Evolutionary conservation across 2,329 filamentous ascomycete species (phyloP).

Genomic region (Calonectria leucothoes): DNA sequence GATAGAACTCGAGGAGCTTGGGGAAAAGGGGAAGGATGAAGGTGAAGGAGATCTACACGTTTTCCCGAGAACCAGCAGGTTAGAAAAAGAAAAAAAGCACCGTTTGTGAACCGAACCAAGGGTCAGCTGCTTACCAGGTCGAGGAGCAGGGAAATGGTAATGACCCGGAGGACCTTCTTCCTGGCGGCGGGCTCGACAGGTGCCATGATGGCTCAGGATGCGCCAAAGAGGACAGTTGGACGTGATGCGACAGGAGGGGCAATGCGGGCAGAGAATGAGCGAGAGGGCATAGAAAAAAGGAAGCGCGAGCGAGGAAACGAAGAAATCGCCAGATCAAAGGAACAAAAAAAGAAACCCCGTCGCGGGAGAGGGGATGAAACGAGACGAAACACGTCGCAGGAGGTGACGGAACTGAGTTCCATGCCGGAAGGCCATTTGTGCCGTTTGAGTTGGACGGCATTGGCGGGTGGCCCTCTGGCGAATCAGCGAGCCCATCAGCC

Average conservation of each 20-base stretch:
- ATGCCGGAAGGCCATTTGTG: slow-evolving; percentile 28
- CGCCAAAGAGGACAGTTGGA: slow-evolving; percentile 8
- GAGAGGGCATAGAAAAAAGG: neutral
- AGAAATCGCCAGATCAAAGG: neutral
- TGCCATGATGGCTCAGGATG: slow-evolving; percentile 49
- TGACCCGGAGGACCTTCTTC: slow-evolving; percentile 85
- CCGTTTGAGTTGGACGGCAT: slow-evolving; percentile 33
- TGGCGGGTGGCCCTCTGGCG: slow-evolving; percentile 12
- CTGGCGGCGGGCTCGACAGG: slow-evolving; percentile 67
- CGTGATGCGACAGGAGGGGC: neutral
- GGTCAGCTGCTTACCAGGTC: slow-evolving; percentile 75
- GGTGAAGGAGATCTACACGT: slow-evolving; percentile 88
- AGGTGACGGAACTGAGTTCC: slow-evolving; percentile 34
- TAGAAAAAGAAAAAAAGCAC: neutral
- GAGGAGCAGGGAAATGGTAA: slow-evolving; percentile 89
- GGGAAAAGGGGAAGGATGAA: slow-evolving; percentile 98
- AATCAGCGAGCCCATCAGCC: neutral
- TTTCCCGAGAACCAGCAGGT: no score
- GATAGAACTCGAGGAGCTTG: slow-evolving; percentile 95
- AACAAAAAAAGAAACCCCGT: neutral
- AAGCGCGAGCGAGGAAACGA: neutral
- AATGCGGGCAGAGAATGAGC: neutral
- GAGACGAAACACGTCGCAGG: slow-evolving; percentile 26
- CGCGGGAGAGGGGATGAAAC: slow-evolving; percentile 1
- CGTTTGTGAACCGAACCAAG: no score